Conservation (phyloP, 208 protist genomes). For the Trichomonas tenax region DNA sequence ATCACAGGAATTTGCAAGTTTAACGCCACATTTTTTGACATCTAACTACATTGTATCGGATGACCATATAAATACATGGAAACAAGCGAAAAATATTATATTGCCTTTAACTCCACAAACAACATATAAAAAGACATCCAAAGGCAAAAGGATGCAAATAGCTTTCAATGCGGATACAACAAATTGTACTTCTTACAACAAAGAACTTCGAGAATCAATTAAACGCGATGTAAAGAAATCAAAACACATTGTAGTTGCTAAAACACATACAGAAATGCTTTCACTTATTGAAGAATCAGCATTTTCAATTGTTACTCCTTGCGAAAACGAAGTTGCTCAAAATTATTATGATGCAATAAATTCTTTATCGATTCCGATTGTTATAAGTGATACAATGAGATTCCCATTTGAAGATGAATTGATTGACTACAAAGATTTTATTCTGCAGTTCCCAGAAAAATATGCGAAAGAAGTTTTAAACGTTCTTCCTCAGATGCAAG, state of each 20-base stretch:
- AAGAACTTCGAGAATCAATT: background rate
- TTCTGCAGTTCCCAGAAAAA: background rate
- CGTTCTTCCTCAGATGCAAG: background rate
- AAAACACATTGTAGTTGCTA: background rate
- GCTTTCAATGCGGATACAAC: background rate
- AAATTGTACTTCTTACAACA: background rate
- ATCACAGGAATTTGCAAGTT: background rate
- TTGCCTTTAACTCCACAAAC: background rate
- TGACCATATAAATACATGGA: background rate
- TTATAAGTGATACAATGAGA: background rate
- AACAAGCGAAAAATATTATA: background rate
- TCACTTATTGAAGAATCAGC: background rate
- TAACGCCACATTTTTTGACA: background rate
- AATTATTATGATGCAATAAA: conserved; percentile 8
- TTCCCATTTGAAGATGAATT: conserved; percentile 7
- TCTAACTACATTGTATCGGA: background rate
- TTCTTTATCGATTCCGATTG: background rate
- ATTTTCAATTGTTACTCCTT: background rate
- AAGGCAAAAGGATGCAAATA: background rate
- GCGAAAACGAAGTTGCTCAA: background rate
- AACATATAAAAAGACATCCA: background rate
- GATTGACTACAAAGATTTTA: background rate
- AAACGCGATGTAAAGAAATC: background rate
- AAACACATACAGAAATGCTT: background rate
- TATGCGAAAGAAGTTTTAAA: background rate